A percentile compares a stretch with the other conserved stretches of the same genome.
Conservation (phyloP, 768 basidiomycete genomes). For the Serpula lacrymans region DNA sequence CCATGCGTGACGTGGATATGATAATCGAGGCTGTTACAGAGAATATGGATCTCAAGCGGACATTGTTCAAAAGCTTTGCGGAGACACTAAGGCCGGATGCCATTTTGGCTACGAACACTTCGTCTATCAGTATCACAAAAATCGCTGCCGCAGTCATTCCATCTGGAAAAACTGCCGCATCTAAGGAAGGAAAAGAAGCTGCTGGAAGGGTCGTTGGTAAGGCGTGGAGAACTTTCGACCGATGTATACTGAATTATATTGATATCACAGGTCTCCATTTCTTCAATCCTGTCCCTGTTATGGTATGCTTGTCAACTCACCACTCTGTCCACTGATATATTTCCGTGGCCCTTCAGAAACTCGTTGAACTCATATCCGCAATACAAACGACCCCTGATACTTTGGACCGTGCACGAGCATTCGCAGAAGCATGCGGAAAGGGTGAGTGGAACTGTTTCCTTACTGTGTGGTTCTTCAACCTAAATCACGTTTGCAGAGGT, state of each 20-base stretch:
- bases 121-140: slow-evolving; percentile 92
- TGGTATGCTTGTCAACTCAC: slow-evolving; percentile 46
- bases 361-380: slow-evolving; percentile 93
- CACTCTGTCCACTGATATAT: background rate
- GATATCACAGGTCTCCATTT: slow-evolving; percentile 70
- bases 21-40: slow-evolving; percentile 95
- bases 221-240: slow-evolving; percentile 19
- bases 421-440: slow-evolving; percentile 89
- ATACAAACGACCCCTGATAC: slow-evolving; percentile 84
- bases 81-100: slow-evolving; percentile 65
- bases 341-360: slow-evolving; percentile 49
- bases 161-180: slow-evolving; percentile 51
- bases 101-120: slow-evolving; percentile 91
- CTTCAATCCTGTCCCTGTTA: slow-evolving; percentile 96
- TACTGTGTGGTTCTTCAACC: background rate
- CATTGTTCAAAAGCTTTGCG: slow-evolving; percentile 70
- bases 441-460: slow-evolving; percentile 36
- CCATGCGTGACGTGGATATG: slow-evolving; percentile 80
- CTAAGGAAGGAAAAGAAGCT: slow-evolving; percentile 57
- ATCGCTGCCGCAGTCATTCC: slow-evolving; percentile 80
- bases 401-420: slow-evolving; percentile 70
- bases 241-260: slow-evolving; percentile 1
- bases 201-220: slow-evolving; percentile 85
- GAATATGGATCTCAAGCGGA: slow-evolving; percentile 70
- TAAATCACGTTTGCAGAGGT: slow-evolving; percentile 57